Evolutionary conservation across 768 basidiomycete species (phyloP), one percentile per base, ranked within the genome.

Genomic region (Steccherinum ochraceum): DNA sequence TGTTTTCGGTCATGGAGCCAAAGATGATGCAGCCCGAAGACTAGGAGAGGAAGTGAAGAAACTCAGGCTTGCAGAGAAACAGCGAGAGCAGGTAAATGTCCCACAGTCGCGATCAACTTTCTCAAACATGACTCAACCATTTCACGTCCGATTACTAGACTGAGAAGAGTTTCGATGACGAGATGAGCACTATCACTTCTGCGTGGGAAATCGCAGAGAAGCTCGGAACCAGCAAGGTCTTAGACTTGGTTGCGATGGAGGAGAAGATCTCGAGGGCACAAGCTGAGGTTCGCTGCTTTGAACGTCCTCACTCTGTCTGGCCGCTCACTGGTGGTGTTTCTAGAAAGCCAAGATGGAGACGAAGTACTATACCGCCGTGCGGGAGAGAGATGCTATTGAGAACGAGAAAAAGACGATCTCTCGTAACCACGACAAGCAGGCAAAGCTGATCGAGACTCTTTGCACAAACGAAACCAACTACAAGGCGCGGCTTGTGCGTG

Each of bases 341-440:
- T 67, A 97, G 92, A 91, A 90, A 85, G 89, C 92, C 7, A 97
- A 95, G 69, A 83, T 89, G 13, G 94, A 97, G 53, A 95, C 93
- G 72, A 97, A 94, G 66, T 98, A 82, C 63, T 98, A 84, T 62
- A 79, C 89, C 16, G 84, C 85, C 2, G 89, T 95, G 84, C 83
- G 93, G 24, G 84, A 86, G 51, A 93, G 88, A 67, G 93, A 96
- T 52, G 83, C 89, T 16, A 68, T 84, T 2, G 89, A 93, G 25
- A 72, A 72, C 1, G 89, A 93, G 63, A 77, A 83, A 43, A 90
- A 90, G 66, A 79, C 72, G 25, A 67, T 83, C 26, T 61, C 70
- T 16, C 76, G 83, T 45, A 74, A 70, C 24, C 64, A 77, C 13
- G 81, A 84, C 57, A 80, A 81, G 49, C 81, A 85, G 56, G 67